Conservation (phyloP, 2,329 filamentous ascomycete species). For the Clathrospora elynae region DNA sequence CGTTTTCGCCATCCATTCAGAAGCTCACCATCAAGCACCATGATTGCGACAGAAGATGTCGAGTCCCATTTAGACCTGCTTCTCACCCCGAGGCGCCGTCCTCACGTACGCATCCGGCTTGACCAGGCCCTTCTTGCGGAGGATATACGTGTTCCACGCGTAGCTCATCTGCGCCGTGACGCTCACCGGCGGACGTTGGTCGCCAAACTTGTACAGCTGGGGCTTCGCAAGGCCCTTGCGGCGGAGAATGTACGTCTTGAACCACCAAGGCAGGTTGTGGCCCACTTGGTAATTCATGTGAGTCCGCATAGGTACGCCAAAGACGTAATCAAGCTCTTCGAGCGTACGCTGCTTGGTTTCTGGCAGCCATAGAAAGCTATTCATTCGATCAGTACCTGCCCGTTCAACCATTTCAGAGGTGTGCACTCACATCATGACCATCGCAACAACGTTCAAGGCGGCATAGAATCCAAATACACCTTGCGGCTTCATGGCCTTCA, state of each 20-base stretch:
- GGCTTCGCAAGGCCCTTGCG: conserved; percentile 45
- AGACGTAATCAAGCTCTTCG: conserved; percentile 58
- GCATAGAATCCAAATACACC: conserved; percentile 67
- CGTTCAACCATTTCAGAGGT: not conserved
- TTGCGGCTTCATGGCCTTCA: conserved; percentile 56
- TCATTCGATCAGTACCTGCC: no score
- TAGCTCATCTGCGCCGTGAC: conserved; percentile 29
- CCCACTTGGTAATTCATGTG: conserved; percentile 46
- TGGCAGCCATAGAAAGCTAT: conserved; percentile 59
- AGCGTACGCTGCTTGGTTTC: conserved; percentile 57
- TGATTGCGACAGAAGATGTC: not conserved
- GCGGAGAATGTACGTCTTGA: conserved; percentile 52
- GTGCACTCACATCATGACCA: conserved; percentile 60
- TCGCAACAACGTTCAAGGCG: conserved; percentile 63
- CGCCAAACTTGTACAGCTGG: conserved; percentile 48
- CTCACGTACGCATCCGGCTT: conserved; percentile 23
- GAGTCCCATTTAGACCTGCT: conserved; percentile 22
- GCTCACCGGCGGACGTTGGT: conserved; percentile 20
- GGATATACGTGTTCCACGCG: conserved; percentile 26
- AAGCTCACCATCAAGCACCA: not conserved
- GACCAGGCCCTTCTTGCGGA: conserved; percentile 23
- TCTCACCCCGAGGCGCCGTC: conserved; percentile 22
- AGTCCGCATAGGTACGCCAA: conserved; percentile 52
- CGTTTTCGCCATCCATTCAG: not conserved
- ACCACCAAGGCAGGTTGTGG: conserved; percentile 52